phyloP scores from a whole-genome alignment of 2,329 filamentous ascomycete species.

The Neonectria magnoliae region DNA sequence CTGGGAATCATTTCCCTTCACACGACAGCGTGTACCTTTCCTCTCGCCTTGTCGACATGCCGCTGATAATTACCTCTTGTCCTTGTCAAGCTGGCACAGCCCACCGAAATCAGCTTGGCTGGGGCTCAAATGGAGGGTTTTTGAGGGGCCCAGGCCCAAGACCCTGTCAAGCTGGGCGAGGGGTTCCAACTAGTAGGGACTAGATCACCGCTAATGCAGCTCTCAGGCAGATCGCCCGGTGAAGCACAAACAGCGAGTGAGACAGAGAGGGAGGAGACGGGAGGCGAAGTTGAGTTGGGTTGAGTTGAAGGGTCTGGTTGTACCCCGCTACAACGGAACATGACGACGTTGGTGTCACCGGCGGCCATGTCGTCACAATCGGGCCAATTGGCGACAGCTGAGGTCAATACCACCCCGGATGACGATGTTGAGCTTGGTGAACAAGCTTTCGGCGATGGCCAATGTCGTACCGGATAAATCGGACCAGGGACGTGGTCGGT shows the following conservation, averaged over 20 bases:
- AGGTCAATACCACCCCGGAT: slow-evolving; percentile 17
- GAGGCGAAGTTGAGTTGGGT: background rate
- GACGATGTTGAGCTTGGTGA: background rate
- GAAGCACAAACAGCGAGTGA: background rate
- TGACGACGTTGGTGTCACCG: slow-evolving; percentile 8
- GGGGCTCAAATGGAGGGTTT: slow-evolving; percentile 24
- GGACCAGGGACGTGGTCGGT: background rate
- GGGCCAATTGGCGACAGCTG: slow-evolving; percentile 25
- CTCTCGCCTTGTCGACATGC: too few relatives aligned
- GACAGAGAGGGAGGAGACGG: background rate
- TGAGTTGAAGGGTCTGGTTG: background rate
- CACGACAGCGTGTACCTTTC: background rate
- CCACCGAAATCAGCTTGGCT: slow-evolving; percentile 39
- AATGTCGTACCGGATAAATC: background rate
- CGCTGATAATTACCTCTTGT: background rate
- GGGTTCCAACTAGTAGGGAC: slow-evolving; percentile 32
- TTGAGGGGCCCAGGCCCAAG: slow-evolving; percentile 28
- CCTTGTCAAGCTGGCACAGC: slow-evolving; percentile 31
- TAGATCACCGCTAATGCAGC: slow-evolving; percentile 38
- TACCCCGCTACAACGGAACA: background rate
- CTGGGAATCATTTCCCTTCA: background rate
- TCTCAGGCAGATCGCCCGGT: slow-evolving; percentile 38
- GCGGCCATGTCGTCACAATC: slow-evolving; percentile 17
- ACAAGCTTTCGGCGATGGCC: background rate
- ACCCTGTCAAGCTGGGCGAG: slow-evolving; percentile 42